Evolutionary conservation across 1,284 basidiomycete genomes (phyloP).

Genomic region (Microstroma glucosiphilum): DNA sequence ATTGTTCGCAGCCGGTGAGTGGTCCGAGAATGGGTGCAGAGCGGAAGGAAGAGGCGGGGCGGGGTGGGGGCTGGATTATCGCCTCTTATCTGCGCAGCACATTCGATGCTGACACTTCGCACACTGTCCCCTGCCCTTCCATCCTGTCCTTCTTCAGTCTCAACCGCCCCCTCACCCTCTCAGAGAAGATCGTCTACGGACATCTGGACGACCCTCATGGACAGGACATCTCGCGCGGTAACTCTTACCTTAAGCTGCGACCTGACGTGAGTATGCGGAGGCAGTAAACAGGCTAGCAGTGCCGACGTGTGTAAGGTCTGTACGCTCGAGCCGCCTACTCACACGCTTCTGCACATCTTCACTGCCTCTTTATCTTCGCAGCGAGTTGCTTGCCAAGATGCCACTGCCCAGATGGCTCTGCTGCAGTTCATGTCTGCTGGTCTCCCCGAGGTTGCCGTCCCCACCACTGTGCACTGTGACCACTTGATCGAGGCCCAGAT

Average conservation of each 20-base stretch:
- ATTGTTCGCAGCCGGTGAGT: constrained; percentile 46
- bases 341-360: not conserved
- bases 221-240: constrained; percentile 48
- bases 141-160: constrained; percentile 23
- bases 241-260: constrained; percentile 50
- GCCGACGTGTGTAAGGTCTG: not conserved
- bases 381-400: constrained; percentile 99
- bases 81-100: not conserved
- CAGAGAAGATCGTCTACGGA: constrained; percentile 51
- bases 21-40: not conserved
- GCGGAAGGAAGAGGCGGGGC: not conserved
- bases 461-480: constrained; percentile 88
- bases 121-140: constrained; percentile 10
- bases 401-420: constrained; percentile 99
- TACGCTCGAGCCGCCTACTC: not conserved
- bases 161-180: constrained; percentile 48
- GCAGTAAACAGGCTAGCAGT: too few species aligned
- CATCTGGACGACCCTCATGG: constrained; percentile 50
- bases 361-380: constrained; percentile 48
- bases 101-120: constrained; percentile 7
- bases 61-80: not conserved
- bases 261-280: constrained; percentile 32
- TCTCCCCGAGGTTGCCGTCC: constrained; percentile 76
- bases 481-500: constrained; percentile 97
- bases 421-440: constrained; percentile 99